These are phyloP conservation scores for Cardamine resedifolia DNA, from an alignment of 345 rosid genomes.

Conservation along the genomic window DNA sequence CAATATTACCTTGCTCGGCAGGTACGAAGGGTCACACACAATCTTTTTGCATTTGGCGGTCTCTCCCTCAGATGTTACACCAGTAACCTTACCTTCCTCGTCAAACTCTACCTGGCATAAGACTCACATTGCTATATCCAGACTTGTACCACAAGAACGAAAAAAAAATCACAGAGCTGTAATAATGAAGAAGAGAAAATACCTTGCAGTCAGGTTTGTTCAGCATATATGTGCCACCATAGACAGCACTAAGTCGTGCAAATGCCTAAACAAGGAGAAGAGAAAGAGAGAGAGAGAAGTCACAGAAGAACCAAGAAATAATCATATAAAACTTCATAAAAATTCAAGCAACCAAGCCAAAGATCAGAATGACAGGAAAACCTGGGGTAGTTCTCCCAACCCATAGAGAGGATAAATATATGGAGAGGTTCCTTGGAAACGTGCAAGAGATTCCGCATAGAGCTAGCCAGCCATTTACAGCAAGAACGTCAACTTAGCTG, in stretches of 20 bases:
- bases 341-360: conserved; percentile 1
- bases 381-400: conserved; percentile 95
- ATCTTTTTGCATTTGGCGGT: conserved; percentile 94
- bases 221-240: conserved; percentile 96
- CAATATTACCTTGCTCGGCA: conserved; percentile 62
- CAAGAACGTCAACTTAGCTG: conserved; percentile 24
- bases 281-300: conserved; percentile 19
- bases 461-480: conserved; percentile 49
- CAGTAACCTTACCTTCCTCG: conserved; percentile 62
- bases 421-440: conserved; percentile 92
- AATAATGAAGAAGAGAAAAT: conserved; percentile 1
- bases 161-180: neutral
- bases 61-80: conserved; percentile 91
- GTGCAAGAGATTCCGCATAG: conserved; percentile 89
- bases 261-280: conserved; percentile 57
- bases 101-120: conserved; percentile 77
- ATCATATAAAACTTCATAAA: neutral
- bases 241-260: conserved; percentile 95
- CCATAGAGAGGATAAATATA: conserved; percentile 92
- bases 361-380: conserved; percentile 35
- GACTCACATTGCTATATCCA: neutral
- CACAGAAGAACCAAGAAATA: conserved; percentile 7
- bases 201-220: conserved; percentile 96
- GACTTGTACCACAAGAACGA: conserved; percentile 7
- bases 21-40: conserved; percentile 87